Evolutionary conservation across 371 early-diverging fungal genomes (phyloP).

Genomic region (Mycotypha africana): DNA sequence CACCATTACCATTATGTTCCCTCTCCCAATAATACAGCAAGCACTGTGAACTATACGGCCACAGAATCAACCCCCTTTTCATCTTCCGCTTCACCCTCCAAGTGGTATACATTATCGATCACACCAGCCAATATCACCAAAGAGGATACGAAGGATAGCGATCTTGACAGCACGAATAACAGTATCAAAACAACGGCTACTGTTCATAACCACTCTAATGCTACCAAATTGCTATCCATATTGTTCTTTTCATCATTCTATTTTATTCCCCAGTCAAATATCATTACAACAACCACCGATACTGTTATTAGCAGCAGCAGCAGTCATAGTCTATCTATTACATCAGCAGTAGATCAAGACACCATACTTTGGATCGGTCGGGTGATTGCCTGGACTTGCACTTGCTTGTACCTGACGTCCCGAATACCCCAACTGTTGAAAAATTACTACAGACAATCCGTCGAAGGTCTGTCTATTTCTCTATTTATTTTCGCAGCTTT

Average conservation of each 20-base stretch:
- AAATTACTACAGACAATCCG: conserved; percentile 52
- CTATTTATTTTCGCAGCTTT: conserved; percentile 65
- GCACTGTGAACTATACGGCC: too few species aligned
- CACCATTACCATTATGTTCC: too few species aligned
- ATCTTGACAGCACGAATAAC: too few species aligned
- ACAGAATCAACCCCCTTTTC: conserved; percentile 37
- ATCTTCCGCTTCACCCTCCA: conserved; percentile 39
- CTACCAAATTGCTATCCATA: conserved; percentile 11
- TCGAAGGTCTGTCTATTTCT: conserved; percentile 56
- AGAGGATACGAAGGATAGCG: too few species aligned
- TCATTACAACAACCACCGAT: conserved; percentile 1
- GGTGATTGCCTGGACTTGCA: conserved; percentile 59
- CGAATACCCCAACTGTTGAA: conserved; percentile 66
- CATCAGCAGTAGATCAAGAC: not conserved
- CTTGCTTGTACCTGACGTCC: conserved; percentile 57
- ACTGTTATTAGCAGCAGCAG: not conserved
- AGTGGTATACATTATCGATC: conserved; percentile 36
- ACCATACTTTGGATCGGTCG: conserved; percentile 39
- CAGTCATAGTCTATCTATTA: not conserved
- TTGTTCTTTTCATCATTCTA: conserved; percentile 4
- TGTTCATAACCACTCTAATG: not conserved
- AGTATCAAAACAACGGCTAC: not conserved
- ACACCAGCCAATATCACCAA: too few species aligned
- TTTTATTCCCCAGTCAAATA: not conserved
- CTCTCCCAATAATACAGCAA: too few species aligned